Evolutionary conservation across 2,329 filamentous ascomycete genomes (phyloP).

Genomic region (Xylariaceae sp.): DNA sequence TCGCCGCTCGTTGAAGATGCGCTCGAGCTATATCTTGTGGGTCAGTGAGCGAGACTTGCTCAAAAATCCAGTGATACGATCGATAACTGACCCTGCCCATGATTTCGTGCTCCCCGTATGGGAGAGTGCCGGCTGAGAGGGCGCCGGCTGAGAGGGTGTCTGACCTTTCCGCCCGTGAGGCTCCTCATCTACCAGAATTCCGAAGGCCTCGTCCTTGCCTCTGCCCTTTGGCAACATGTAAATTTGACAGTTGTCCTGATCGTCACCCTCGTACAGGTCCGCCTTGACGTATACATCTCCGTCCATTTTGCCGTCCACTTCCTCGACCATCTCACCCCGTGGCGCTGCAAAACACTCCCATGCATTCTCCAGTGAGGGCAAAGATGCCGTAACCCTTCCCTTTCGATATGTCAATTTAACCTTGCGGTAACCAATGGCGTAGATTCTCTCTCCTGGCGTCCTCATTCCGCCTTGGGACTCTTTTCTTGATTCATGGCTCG

Average conservation of each 20-base stretch:
- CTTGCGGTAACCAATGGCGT: not conserved
- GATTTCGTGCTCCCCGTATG: not conserved
- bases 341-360: not conserved
- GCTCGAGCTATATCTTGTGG: not conserved
- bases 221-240: not conserved
- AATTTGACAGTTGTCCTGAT: not conserved
- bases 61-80: not conserved
- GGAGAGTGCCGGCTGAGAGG: not conserved
- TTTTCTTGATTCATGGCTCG: not conserved
- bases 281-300: not conserved
- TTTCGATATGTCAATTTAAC: not conserved
- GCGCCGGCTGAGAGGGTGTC: not conserved
- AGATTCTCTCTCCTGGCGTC: not conserved
- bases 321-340: not conserved
- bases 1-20: not conserved
- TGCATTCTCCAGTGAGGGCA: not conserved
- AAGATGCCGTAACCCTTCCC: not conserved
- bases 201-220: not conserved
- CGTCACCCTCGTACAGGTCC: not conserved
- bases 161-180: not conserved
- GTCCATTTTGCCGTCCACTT: not conserved
- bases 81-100: not conserved
- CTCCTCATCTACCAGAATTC: not conserved
- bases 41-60: not conserved
- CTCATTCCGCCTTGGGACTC: not conserved